These are phyloP conservation scores for Picochlorum sp. DNA, from an alignment of 139 green algal species.

Conservation along the genomic window DNA sequence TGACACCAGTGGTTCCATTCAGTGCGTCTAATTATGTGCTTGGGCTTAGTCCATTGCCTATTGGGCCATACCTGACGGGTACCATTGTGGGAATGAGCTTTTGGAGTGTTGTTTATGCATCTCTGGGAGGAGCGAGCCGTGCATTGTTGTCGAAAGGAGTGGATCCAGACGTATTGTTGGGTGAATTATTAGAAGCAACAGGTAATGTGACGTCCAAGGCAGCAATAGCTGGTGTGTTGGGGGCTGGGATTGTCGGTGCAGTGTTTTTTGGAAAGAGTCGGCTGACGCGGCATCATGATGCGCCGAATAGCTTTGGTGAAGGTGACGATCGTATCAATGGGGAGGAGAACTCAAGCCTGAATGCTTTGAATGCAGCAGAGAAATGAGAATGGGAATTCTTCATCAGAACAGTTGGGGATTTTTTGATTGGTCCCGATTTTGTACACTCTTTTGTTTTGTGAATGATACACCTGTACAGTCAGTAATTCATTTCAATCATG, in stretches of 20 bases:
- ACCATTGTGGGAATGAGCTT: slow-evolving; percentile 59
- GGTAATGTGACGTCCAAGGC: slow-evolving; percentile 33
- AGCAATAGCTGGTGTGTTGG: slow-evolving; percentile 18
- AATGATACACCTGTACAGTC: no score
- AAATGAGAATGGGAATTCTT: no score
- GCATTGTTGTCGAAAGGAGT: slow-evolving; percentile 49
- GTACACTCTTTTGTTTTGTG: no score
- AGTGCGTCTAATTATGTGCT: slow-evolving; percentile 78
- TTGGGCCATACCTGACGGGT: slow-evolving; percentile 52
- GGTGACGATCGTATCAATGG: background rate
- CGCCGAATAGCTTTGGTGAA: background rate
- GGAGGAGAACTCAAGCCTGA: no score
- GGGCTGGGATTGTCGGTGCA: slow-evolving; percentile 5
- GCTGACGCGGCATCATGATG: background rate
- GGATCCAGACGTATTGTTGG: slow-evolving; percentile 39
- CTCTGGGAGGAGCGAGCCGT: slow-evolving; percentile 53
- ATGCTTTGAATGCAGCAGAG: no score
- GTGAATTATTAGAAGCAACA: slow-evolving; percentile 35
- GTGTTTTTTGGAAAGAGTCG: slow-evolving; percentile 9
- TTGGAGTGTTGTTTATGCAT: slow-evolving; percentile 65
- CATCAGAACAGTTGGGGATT: no score
- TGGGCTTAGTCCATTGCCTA: slow-evolving; percentile 60
- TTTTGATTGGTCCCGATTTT: no score
- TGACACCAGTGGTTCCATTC: slow-evolving; percentile 74
- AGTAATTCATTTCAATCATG: no score